A percentile compares a stretch with the other conserved stretches of the same genome.
Evolutionary conservation across 225 moss, liverwort and hornwort genomes (phyloP).

Genomic region (Bryum argenteum): DNA sequence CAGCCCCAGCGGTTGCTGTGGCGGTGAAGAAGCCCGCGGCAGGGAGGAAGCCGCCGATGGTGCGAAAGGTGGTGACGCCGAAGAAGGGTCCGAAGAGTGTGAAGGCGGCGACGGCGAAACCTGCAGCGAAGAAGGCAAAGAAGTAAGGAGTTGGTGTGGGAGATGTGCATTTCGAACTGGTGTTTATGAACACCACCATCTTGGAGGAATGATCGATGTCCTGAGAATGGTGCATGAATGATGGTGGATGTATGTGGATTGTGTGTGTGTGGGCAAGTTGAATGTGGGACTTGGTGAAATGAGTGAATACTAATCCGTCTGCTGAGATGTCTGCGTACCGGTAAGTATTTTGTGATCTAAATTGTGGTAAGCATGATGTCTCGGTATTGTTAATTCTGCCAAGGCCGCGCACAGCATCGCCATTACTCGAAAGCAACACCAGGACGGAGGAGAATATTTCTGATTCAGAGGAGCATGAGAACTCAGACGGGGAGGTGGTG

Average conservation of each 20-base stretch:
- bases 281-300: no score
- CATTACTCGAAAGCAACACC: no score
- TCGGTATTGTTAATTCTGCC: no score
- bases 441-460: no score
- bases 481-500: no score
- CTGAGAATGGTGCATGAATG: not conserved
- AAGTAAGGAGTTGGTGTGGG: constrained; percentile 46
- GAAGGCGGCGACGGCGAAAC: constrained; percentile 49
- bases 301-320: no score
- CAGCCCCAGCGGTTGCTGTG: constrained; percentile 22
- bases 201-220: constrained; percentile 16
- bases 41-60: constrained; percentile 52
- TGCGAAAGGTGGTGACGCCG: constrained; percentile 61
- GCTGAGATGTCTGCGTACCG: no score
- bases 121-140: constrained; percentile 65
- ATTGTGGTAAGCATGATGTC: no score
- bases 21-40: constrained; percentile 42
- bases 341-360: no score
- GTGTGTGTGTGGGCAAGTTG: not conserved
- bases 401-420: no score
- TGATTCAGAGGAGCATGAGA: no score
- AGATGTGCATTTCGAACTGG: constrained; percentile 19
- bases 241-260: no score
- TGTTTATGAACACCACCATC: constrained; percentile 42
- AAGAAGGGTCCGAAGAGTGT: constrained; percentile 59